These are phyloP conservation scores for Pseudogymnoascus destructans DNA, from an alignment of 2,329 filamentous ascomycete species.

Conservation along the genomic window DNA sequence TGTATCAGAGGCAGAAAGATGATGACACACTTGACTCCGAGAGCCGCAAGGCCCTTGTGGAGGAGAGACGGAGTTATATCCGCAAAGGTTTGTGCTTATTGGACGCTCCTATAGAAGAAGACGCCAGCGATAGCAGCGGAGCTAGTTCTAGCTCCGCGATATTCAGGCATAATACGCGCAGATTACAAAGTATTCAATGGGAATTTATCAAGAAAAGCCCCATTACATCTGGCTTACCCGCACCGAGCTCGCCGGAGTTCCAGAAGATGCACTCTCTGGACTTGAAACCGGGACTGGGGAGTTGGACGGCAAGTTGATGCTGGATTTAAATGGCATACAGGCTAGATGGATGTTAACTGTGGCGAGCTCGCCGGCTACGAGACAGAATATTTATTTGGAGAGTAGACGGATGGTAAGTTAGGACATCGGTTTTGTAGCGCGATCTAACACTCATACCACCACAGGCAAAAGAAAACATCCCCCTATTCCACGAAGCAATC, in stretches of 20 bases:
- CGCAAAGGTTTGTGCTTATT: not conserved
- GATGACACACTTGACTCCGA: not conserved
- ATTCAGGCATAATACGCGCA: constrained; percentile 47
- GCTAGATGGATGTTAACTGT: constrained; percentile 63
- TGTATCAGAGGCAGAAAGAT: not conserved
- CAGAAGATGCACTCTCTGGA: constrained; percentile 47
- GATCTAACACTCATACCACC: not conserved
- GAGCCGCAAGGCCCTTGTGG: not conserved
- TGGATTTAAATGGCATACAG: constrained; percentile 69
- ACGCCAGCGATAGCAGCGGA: not conserved
- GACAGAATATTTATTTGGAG: constrained; percentile 51
- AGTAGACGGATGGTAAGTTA: constrained; percentile 62
- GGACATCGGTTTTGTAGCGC: constrained; percentile 26
- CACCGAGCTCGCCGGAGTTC: constrained; percentile 59
- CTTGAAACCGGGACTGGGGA: constrained; percentile 57
- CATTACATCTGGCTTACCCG: constrained; percentile 63
- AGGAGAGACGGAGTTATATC: not conserved
- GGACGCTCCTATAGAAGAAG: not conserved
- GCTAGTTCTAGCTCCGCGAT: not conserved
- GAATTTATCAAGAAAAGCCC: constrained; percentile 62
- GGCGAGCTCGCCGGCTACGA: constrained; percentile 54
- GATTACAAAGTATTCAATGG: constrained; percentile 58
- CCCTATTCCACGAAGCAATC: constrained; percentile 59
- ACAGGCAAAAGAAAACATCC: constrained; percentile 39
- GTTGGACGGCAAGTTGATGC: constrained; percentile 56